Evolutionary conservation across 1,284 basidiomycete species (phyloP), one percentile per base, ranked within the genome.

Genomic region (Microbotryum scabiosae): DNA sequence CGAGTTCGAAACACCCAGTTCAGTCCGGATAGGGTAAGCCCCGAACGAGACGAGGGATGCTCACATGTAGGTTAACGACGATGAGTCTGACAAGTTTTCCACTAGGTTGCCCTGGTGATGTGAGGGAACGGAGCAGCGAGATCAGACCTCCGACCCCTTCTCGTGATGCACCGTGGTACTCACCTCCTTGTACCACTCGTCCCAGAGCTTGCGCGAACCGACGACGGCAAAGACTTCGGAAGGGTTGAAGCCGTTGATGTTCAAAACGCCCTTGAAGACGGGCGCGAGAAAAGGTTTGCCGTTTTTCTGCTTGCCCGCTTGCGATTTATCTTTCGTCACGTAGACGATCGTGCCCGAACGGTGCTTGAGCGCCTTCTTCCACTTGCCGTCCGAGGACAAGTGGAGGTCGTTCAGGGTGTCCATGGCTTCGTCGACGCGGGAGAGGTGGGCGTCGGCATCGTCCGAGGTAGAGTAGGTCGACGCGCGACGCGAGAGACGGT

Each of bases 41-140:
- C 30, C 8, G 8, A 9, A 30, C 30, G 30, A 30, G 30, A 30
- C 30, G 30, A n/a, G 8, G 8, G 23, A 12, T 0, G 10, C 58
- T n/a, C 51, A 65, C 71, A 71, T 71, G 59, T 72, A 72, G 32
- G 70, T 71, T 50, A 72, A 56, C 14, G 68, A 70, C 36, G 69
- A 63, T 25, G 64, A 61, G 51, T 71, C 68, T 32, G 56, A 66
- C 23, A 72, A 60, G 32, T 72, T 70, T 45, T 67, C 69, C 25
- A 72, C 71, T 56, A 72, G 62, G 30, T 71, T 69, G 21, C 71
- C 71, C 30, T 68, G 63, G 57, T 68, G 56, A 44, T 18, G 56
- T n/a, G 18, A 30, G 21, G 5, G 12, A 55, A 52, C 26, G 30
- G 36, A 32, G 32, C 36, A 45, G 23, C 43, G 45, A 41, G 16